Evolutionary conservation across 306 rosid species (phyloP), one percentile per base, ranked within the genome.

Genomic region (Quercus agrifolia): DNA sequence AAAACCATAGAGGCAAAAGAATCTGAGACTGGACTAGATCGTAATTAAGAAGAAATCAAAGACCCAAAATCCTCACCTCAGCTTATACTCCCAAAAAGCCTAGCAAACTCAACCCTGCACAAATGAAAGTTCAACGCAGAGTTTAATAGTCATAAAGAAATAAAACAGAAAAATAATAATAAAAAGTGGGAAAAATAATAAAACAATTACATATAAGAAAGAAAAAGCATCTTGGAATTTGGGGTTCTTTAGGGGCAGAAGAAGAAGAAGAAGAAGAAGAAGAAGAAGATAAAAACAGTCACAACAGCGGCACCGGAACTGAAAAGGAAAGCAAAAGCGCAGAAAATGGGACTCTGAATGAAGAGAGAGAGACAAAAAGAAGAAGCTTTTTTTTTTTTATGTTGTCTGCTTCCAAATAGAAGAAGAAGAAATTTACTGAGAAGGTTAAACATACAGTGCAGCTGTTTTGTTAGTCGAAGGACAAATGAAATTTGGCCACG

Each of bases 91-190:
- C 74, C 21, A 61, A 4, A 82, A 90, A 75, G 87, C 89, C 82
- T 58, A 81, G 33, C 79, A 63, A 83, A 66, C 78, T 59, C 80
- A 81, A 55, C 64, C 75, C 82, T 73, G 83, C 87, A 72, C 86
- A 83, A 57, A 77, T 25, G 56, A 74, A 75, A 49, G 54, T 5
- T 56, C 18, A 80, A 73, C 73, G 54, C 56, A 74, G 83, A 86
- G 19, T 83, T 70, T 80, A 83, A 83, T 83, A 70, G 81, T 78
- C 33, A 46, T 25, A 73, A 61, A 23, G 31, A n/a, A 13, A 7
- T 62, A 28, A 76, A 77, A 69, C 70, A 66, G 57, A 30, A 75
- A 77, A 74, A 73, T 33, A 33, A 33, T 5, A 33, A 33, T 5
- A 5, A 13, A 68, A 56, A 73, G 23, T 5, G 2, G 27, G 6